Conservation (phyloP, 2,329 filamentous ascomycete genomes). For the Alternaria sp. region DNA sequence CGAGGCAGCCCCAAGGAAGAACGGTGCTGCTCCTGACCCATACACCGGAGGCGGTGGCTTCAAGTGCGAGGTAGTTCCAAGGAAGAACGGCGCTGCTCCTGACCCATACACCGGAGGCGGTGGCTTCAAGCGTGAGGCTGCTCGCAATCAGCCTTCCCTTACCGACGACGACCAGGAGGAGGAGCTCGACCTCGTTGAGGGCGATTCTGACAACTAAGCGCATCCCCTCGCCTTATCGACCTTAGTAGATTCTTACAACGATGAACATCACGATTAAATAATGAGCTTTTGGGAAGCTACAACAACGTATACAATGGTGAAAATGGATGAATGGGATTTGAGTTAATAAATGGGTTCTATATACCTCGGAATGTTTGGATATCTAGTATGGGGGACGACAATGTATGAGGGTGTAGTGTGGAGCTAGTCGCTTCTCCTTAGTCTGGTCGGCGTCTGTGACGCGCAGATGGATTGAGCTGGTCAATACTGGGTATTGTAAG, state of each 20-base stretch:
- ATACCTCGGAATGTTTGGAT: conserved; percentile 13
- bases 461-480: background rate
- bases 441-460: conserved; percentile 21
- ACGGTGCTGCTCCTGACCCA: conserved; percentile 8
- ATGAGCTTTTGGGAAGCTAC: background rate
- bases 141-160: conserved; percentile 31
- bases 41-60: conserved; percentile 7
- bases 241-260: background rate
- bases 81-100: background rate
- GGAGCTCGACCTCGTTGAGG: conserved; percentile 40
- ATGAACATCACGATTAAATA: background rate
- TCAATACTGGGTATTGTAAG: conserved; percentile 10
- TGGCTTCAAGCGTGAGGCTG: conserved; percentile 32
- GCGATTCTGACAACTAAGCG: conserved; percentile 22
- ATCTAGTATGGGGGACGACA: background rate
- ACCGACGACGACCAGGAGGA: conserved; percentile 50
- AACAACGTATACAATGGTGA: background rate
- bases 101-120: conserved; percentile 21
- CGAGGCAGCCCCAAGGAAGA: too few species aligned
- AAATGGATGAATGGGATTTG: background rate
- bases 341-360: conserved; percentile 14
- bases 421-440: background rate
- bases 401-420: background rate
- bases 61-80: too few species aligned
- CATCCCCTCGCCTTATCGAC: background rate